Evolutionary conservation across 371 early-diverging fungal species (phyloP), one percentile per base, ranked within the genome.

Genomic region (Blyttiomyces sp.): DNA sequence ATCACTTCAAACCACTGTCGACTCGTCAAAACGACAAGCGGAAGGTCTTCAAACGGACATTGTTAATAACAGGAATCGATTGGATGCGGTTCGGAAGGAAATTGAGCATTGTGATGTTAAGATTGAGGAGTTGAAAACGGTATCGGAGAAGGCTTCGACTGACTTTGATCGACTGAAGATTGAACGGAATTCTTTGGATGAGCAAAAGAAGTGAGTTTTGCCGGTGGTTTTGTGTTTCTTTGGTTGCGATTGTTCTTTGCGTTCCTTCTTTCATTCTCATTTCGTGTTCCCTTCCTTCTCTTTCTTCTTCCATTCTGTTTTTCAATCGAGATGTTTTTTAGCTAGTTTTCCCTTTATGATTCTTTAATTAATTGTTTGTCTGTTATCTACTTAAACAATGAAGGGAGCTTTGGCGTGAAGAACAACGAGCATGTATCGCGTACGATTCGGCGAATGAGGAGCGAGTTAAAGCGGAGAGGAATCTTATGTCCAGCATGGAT

Each of bases 331-430:
- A 31, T 2, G 16, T 26, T 26, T 30, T 49, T 23, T 6, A 17
- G 17, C 27, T 51, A 13, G n/a, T 27, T 46, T 45, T 16, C 11
- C 27, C 23, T 21, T 43, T 33, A 28, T 48, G 9, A 23, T 9
- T 21, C n/a, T n/a, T 26, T 9, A n/a, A n/a, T n/a, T n/a, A n/a
- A n/a, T n/a, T n/a, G n/a, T n/a, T n/a, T n/a, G n/a, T n/a, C n/a
- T n/a, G n/a, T n/a, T n/a, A n/a, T n/a, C n/a, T n/a, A n/a, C n/a
- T n/a, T n/a, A n/a, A n/a, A n/a, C n/a, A n/a, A n/a, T n/a, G n/a
- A 48, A 76, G 76, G 54, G 68, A 65, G 43, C 32, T 93, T 7
- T 99, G 99, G 99, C 85, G 91, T 50, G 88, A 91, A 60, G 95
- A 97, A 63, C 90, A 89, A 13, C 79, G 86, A 57, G 48, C 88